phyloP scores from a whole-genome alignment of 2,329 filamentous ascomycete species.

The Calonectria leucothoes region DNA sequence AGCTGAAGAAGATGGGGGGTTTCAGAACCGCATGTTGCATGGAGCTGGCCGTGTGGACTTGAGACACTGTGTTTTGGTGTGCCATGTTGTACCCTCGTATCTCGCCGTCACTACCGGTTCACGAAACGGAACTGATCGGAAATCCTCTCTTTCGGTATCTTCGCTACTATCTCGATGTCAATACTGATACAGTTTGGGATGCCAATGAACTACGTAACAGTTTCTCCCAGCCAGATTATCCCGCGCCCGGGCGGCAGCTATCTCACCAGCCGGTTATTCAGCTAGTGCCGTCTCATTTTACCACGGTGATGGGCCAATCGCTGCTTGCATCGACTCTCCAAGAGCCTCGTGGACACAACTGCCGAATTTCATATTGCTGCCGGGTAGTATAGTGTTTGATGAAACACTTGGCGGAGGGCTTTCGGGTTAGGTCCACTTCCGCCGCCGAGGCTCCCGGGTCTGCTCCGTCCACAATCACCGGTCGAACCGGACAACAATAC shows the following conservation, averaged over 20 bases:
- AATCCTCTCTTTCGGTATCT: neutral
- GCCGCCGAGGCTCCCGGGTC: neutral
- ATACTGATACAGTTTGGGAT: neutral
- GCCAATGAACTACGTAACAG: neutral
- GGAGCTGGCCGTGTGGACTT: neutral
- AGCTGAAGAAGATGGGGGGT: conserved; percentile 1
- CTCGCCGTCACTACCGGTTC: neutral
- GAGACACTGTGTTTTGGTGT: neutral
- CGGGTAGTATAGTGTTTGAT: neutral
- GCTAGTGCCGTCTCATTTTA: neutral
- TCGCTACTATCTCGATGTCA: neutral
- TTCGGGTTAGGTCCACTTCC: neutral
- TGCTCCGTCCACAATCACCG: neutral
- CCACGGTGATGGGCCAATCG: neutral
- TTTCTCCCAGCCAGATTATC: neutral
- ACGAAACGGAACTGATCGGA: neutral
- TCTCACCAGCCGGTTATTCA: neutral
- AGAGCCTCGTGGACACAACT: neutral
- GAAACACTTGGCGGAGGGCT: neutral
- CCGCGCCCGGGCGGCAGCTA: neutral
- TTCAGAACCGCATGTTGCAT: neutral
- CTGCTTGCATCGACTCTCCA: neutral
- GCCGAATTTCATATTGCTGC: neutral
- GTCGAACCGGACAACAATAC: neutral
- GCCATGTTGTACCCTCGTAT: neutral